A percentile compares a stretch with the other conserved stretches of the same genome.
phyloP scores from a whole-genome alignment of 768 basidiomycete species.

The Podaxis carcinomalis region DNA sequence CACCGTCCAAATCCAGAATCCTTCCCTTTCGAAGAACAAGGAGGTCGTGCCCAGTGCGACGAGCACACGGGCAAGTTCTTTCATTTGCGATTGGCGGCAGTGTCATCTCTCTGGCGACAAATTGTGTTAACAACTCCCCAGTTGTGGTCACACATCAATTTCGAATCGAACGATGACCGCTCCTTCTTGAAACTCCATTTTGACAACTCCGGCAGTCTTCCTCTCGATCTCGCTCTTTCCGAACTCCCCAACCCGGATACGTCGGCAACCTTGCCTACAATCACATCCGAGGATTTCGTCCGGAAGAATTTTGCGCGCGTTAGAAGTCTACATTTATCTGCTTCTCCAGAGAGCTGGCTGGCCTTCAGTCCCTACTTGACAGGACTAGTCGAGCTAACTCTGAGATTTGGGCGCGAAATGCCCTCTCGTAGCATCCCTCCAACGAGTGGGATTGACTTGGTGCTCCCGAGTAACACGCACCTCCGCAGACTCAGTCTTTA shows the following conservation, averaged over 20 bases:
- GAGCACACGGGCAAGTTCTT: not conserved
- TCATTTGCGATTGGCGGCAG: not conserved
- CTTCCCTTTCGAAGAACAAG: not conserved
- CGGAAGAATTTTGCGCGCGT: not conserved
- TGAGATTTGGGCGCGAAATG: not conserved
- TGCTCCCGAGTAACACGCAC: not conserved
- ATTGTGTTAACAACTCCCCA: not conserved
- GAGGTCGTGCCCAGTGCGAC: not conserved
- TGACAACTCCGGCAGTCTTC: not conserved
- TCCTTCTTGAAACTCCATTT: not conserved
- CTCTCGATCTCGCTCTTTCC: not conserved
- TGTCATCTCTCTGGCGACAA: not conserved
- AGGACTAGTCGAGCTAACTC: not conserved
- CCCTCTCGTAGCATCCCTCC: not conserved
- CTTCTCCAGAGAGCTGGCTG: not conserved
- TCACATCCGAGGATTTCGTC: not conserved
- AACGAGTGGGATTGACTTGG: not conserved
- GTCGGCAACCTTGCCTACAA: not conserved
- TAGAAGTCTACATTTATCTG: not conserved
- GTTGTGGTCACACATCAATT: not conserved
- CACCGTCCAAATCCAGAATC: not conserved
- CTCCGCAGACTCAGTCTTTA: not conserved
- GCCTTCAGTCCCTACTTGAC: not conserved
- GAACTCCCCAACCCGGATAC: not conserved
- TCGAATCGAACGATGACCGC: not conserved